A percentile compares a stretch with the other conserved stretches of the same genome.
Evolutionary conservation across 169 alveolate species (phyloP).

Genomic region (Plasmodium gallinaceum): DNA sequence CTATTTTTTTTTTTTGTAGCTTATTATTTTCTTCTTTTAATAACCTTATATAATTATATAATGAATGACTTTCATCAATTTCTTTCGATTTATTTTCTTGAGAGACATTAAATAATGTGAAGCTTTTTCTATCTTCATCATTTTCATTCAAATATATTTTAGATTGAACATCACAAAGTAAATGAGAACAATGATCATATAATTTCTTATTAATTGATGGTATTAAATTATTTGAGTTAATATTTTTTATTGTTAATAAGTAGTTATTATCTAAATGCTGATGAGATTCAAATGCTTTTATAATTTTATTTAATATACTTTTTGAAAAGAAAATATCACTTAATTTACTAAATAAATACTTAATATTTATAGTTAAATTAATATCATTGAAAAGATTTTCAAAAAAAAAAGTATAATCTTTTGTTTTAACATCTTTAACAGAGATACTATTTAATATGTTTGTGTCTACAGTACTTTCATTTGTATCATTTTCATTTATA

Average conservation of each 20-base stretch:
- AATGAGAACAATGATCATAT: conserved; percentile 70
- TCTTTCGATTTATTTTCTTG: conserved; percentile 69
- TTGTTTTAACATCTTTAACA: background rate
- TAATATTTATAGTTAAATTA: conserved; percentile 18
- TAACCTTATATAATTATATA: conserved; percentile 59
- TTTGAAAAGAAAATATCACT: conserved; percentile 30
- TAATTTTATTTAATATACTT: conserved; percentile 20
- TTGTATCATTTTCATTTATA: background rate
- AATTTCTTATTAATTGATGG: conserved; percentile 59
- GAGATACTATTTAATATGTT: background rate
- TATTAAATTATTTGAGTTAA: conserved; percentile 29
- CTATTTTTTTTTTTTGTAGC: conserved; percentile 48
- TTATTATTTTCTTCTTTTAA: conserved; percentile 69
- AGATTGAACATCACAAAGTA: conserved; percentile 69
- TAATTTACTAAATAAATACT: conserved; percentile 33
- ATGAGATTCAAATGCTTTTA: conserved; percentile 55
- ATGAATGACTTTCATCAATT: conserved; percentile 62
- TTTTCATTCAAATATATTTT: conserved; percentile 68
- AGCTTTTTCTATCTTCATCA: conserved; percentile 58
- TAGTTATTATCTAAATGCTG: conserved; percentile 72
- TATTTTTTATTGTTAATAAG: conserved; percentile 45
- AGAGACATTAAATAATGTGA: conserved; percentile 38
- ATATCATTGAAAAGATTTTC: conserved; percentile 24
- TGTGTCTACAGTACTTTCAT: background rate
- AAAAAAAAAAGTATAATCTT: conserved; percentile 28